phyloP scores from a whole-genome alignment of 768 basidiomycete species.

The Leccinum rimulosum region DNA sequence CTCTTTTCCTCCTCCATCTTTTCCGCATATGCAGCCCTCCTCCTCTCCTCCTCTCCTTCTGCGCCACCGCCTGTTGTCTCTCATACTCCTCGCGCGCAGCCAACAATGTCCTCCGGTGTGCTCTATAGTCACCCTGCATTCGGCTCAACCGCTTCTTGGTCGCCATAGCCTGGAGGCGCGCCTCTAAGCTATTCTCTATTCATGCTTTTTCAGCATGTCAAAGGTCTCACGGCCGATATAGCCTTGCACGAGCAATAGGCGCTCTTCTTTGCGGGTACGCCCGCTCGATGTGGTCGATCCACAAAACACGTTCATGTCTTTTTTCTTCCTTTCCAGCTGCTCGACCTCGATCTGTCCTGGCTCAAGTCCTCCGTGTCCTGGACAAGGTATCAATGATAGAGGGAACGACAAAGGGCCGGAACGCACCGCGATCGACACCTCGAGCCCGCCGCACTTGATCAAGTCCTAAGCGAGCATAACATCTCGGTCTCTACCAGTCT shows the following conservation, averaged over 20 bases:
- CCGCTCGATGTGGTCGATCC: constrained; percentile 52
- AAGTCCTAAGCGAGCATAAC: too few species aligned
- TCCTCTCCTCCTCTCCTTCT: too few species aligned
- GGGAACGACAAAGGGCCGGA: neutral
- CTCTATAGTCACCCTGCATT: too few species aligned
- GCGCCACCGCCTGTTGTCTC: too few species aligned
- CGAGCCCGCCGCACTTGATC: too few species aligned
- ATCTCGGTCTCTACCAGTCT: too few species aligned
- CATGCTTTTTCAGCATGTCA: constrained; percentile 57
- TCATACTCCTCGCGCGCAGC: too few species aligned
- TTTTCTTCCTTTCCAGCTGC: constrained; percentile 49
- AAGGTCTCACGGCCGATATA: constrained; percentile 77
- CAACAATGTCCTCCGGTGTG: too few species aligned
- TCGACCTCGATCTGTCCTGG: constrained; percentile 68
- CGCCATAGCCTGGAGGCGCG: too few species aligned
- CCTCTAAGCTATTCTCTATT: constrained; percentile 46
- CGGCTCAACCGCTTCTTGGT: too few species aligned
- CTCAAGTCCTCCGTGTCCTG: constrained; percentile 83
- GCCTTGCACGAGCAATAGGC: constrained; percentile 79
- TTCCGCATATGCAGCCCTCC: too few species aligned
- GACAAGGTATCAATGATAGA: neutral
- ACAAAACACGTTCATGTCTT: constrained; percentile 29
- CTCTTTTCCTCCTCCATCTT: too few species aligned
- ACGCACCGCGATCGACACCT: constrained; percentile 44
- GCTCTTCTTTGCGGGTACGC: constrained; percentile 90